These are phyloP conservation scores for Boletus subparvulus DNA, from an alignment of 768 basidiomycete genomes.

Conservation along the genomic window DNA sequence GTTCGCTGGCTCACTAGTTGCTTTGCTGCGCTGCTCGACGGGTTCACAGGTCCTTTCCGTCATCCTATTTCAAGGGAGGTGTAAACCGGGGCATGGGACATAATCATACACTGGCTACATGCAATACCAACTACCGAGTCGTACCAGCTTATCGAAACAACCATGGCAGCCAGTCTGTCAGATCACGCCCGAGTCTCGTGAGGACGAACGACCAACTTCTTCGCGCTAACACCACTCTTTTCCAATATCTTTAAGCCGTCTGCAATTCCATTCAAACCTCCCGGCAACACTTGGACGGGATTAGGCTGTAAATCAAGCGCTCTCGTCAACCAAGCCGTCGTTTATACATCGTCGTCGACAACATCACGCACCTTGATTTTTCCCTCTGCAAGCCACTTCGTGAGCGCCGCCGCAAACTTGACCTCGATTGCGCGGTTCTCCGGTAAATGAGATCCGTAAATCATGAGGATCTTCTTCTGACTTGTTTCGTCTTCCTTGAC, in stretches of 20 bases:
- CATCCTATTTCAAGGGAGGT: neutral
- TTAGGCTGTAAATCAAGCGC: constrained; percentile 28
- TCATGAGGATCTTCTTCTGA: constrained; percentile 3
- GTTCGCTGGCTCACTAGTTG: too few relatives aligned
- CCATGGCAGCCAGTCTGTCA: neutral
- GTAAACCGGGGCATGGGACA: neutral
- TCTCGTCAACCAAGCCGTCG: neutral
- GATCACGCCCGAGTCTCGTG: constrained; percentile 8
- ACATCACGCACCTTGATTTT: constrained; percentile 16
- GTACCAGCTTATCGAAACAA: neutral
- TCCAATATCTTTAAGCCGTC: constrained; percentile 33
- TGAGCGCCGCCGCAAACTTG: constrained; percentile 16
- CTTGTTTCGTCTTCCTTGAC: neutral
- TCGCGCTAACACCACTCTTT: constrained; percentile 34
- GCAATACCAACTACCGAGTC: neutral
- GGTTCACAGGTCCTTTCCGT: neutral
- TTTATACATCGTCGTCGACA: neutral
- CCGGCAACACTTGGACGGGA: constrained; percentile 37
- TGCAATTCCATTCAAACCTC: constrained; percentile 35
- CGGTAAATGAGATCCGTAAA: constrained; percentile 3
- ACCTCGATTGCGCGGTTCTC: constrained; percentile 9
- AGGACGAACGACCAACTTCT: constrained; percentile 38
- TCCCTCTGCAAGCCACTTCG: constrained; percentile 17
- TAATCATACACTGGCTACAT: neutral
- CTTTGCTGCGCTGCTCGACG: neutral